These are phyloP conservation scores for Didymosphaeria variabile DNA, from an alignment of 2,329 filamentous ascomycete genomes.

Conservation along the genomic window DNA sequence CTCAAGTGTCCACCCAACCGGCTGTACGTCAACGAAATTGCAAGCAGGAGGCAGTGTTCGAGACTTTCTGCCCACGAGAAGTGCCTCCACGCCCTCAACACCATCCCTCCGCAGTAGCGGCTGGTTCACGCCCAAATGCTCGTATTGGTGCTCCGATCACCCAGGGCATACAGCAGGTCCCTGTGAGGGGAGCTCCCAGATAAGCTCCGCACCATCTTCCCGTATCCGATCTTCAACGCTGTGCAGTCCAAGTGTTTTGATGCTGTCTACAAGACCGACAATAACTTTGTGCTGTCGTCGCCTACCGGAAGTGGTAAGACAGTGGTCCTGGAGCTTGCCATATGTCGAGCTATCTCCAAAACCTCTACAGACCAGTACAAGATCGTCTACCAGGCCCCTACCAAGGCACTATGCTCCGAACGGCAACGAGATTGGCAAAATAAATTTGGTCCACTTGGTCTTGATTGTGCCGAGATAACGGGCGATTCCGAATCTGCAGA, in stretches of 20 bases:
- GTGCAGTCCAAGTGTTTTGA: conserved; percentile 83
- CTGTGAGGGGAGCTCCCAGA: conserved; percentile 71
- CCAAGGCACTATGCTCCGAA: conserved; percentile 83
- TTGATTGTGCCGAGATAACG: conserved; percentile 80
- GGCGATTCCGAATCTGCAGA: conserved; percentile 78
- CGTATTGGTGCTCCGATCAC: conserved; percentile 49
- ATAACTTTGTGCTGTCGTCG: conserved; percentile 82
- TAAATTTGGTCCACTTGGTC: conserved; percentile 74
- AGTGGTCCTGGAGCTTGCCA: conserved; percentile 80
- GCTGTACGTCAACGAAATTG: background rate
- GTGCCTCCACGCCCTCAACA: background rate
- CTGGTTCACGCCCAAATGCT: background rate
- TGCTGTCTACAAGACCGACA: conserved; percentile 69
- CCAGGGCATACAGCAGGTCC: conserved; percentile 69
- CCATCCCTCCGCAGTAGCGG: conserved; percentile 1
- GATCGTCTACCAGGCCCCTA: conserved; percentile 85
- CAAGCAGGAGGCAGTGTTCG: background rate
- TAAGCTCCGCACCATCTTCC: conserved; percentile 73
- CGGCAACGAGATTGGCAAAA: conserved; percentile 77
- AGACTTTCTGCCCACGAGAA: background rate
- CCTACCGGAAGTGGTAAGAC: conserved; percentile 90
- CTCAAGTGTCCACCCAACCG: conserved; percentile 11
- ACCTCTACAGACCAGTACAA: conserved; percentile 72
- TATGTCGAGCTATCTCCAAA: conserved; percentile 73
- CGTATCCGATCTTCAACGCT: conserved; percentile 80